Evolutionary conservation across 306 rosid genomes (phyloP).

Genomic region (Fagus crenata): DNA sequence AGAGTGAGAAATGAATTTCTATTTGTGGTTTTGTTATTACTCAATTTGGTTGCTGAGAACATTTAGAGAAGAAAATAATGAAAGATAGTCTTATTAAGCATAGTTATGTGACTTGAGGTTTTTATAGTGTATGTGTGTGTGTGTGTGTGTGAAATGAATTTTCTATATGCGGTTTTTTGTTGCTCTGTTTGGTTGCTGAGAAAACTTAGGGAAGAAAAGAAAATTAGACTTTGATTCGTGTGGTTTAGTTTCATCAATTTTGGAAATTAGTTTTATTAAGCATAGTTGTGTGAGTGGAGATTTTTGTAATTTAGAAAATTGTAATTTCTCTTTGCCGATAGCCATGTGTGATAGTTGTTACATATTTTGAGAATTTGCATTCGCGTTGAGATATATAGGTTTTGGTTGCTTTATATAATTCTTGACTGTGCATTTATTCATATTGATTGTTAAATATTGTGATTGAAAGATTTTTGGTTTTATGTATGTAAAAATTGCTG

Average conservation of each 20-base stretch:
- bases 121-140: too few relatives aligned
- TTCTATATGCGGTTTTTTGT: not conserved
- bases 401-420: not conserved
- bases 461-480: not conserved
- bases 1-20: too few relatives aligned
- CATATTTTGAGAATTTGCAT: not conserved
- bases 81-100: too few relatives aligned
- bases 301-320: not conserved
- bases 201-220: not conserved
- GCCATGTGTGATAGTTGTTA: not conserved
- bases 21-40: too few relatives aligned
- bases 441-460: not conserved
- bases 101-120: too few relatives aligned
- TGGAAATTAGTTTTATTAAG: not conserved
- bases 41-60: not conserved
- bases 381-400: not conserved
- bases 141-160: too few relatives aligned
- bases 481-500: not conserved
- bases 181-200: slow-evolving; percentile 14
- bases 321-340: not conserved
- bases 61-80: not conserved
- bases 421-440: not conserved
- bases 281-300: not conserved
- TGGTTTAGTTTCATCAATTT: too few relatives aligned
- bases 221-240: too few relatives aligned